Evolutionary conservation across 179 eudicot species (phyloP).

Genomic region (Vitellaria paradoxa): DNA sequence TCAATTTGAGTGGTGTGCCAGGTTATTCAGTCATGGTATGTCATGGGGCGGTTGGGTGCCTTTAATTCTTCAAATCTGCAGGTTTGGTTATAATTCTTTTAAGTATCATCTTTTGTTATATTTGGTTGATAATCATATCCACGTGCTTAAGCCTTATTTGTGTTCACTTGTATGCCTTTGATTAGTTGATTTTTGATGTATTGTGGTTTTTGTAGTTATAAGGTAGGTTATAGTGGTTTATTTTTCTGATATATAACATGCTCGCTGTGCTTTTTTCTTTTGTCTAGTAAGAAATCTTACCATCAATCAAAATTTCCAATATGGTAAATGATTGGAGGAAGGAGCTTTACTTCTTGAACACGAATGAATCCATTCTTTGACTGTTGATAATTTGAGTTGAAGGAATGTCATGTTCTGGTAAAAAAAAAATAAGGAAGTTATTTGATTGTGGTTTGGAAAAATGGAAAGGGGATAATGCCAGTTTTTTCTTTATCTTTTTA

Average conservation of each 20-base stretch:
- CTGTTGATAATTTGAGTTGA: neutral
- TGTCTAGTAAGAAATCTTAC: neutral
- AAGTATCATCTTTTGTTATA: neutral
- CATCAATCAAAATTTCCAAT: neutral
- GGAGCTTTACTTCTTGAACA: conserved; percentile 7
- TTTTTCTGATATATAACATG: neutral
- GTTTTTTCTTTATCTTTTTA: no score
- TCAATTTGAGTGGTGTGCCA: conserved; percentile 26
- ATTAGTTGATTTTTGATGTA: neutral
- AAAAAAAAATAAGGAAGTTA: neutral
- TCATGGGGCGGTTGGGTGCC: conserved; percentile 94
- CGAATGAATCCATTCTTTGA: neutral
- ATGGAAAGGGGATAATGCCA: neutral
- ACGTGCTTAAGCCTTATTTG: neutral
- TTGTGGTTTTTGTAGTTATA: conserved; percentile 2
- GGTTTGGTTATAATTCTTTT: conserved; percentile 33
- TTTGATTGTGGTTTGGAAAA: neutral
- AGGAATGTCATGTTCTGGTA: neutral
- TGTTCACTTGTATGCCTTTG: neutral
- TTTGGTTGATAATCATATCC: conserved; percentile 1
- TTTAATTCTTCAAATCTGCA: conserved; percentile 83
- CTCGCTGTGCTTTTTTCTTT: neutral
- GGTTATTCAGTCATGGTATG: conserved; percentile 99
- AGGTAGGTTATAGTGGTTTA: neutral
- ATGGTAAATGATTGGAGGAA: neutral